Base-by-base conservation (phyloP, 2,329 filamentous ascomycete genomes). In the Neopestalotiopsis sp. region DNA sequence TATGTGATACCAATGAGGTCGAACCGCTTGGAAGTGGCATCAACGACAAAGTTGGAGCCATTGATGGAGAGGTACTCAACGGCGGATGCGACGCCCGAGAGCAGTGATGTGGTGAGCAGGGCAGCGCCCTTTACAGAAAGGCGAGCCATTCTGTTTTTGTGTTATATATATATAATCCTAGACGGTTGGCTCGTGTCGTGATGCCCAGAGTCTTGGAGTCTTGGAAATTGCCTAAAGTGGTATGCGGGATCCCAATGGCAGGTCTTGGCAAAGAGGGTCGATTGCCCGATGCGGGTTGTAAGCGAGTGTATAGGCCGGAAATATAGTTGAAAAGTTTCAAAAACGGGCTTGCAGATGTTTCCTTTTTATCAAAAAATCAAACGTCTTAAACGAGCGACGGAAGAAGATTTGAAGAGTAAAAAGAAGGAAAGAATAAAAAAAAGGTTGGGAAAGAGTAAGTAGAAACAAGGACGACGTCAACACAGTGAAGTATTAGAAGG, bases 1-100 rank as follows among this genome's bases (percentile, higher is more conserved):
- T 91, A 91, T 74, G 89, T 89, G 71, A 90, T 84, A 72, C 89
- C 89, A 67, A 90, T 84, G 69, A 91, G 83, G 79, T 90, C 86
- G 79, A 90, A 90, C 70, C 85, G 85, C 73, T 87, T 83, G 70
- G 87, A 86, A 34, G 83, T 78, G 45, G 86, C 81, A 77, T 90
- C 88, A 78, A 89, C 82, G 62, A 67, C 60, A 60, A 69, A 69
- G 68, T 69, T 65, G 69, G 91, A 89, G 75, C 88, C 80, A 71
- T 82, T 82, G 73, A 58, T 57, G 28, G 52, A 56, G 20, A 66
- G 45, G 28, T 66, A 66, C 49, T 66, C 64, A 14, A 66, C 64
- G 42, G 64, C 64, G 10, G 64, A 66, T 5, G 49, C 64, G 6
- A 66, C 12, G 42, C 34, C 30, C 24, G 64, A 56, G 45, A 66